Conservation (phyloP, 225 moss, liverwort and hornwort species). For the Polytrichum commune region DNA sequence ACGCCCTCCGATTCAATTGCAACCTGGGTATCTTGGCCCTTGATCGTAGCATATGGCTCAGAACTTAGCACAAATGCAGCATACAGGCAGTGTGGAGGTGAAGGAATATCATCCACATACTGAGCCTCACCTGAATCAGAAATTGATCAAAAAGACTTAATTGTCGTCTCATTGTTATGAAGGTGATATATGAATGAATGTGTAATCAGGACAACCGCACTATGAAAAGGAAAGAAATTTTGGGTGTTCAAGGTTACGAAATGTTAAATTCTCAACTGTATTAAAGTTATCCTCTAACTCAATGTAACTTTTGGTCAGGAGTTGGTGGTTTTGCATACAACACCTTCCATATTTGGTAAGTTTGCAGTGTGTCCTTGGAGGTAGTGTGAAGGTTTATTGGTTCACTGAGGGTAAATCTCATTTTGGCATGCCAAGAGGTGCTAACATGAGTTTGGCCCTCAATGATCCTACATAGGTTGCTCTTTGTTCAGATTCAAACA, state of each 20-base stretch:
- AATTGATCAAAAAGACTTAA: background rate
- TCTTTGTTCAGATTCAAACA: too few species aligned
- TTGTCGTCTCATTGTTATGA: background rate
- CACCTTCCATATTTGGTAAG: too few species aligned
- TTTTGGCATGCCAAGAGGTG: too few species aligned
- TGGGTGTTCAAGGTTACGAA: background rate
- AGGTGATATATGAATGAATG: background rate
- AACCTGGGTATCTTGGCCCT: conserved; percentile 26
- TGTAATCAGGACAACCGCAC: background rate
- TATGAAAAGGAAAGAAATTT: background rate
- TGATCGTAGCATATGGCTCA: conserved; percentile 36
- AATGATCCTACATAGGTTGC: too few species aligned
- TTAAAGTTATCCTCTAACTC: background rate
- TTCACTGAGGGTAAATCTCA: too few species aligned
- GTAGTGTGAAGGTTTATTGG: too few species aligned
- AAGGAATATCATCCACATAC: conserved; percentile 50
- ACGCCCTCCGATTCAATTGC: conserved; percentile 39
- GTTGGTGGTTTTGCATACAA: too few species aligned
- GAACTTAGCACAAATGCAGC: conserved; percentile 41
- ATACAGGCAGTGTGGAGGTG: conserved; percentile 38
- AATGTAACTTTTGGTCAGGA: too few species aligned
- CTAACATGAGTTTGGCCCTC: too few species aligned
- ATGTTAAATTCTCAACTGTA: background rate
- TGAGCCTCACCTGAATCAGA: conserved; percentile 46
- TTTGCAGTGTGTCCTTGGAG: too few species aligned